Evolutionary conservation across 768 basidiomycete genomes (phyloP), one percentile per base, ranked within the genome.

Genomic region (Jaapia argillacea): DNA sequence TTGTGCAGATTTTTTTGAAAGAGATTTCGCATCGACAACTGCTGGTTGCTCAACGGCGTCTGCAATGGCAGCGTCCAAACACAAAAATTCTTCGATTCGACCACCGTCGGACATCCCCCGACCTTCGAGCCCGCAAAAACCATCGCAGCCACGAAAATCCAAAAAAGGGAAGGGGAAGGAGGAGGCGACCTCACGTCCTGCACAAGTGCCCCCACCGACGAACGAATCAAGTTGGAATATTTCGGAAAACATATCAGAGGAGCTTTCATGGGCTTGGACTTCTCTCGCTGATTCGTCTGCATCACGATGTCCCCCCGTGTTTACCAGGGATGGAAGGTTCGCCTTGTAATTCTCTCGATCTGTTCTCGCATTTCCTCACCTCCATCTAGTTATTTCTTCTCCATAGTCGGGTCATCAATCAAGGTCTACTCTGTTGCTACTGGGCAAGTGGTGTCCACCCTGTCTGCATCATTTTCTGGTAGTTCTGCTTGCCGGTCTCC

Each of bases 321-420:
- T 92, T 61, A 89, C 90, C 23, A 84, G 73, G 59, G 91, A 97
- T 62, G 87, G 87, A 63, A 81, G 79, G 92, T 91, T 57, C 47
- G 66, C 55, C 24, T 26, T 37, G 24, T 20, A 40, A 21, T 40
- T 26, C 20, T 24, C 35, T 21, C 39, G 45, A 52, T 52, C 42
- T 36, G 22, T 45, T 44, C 25, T 45, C 39, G 43, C 54, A 37
- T 51, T 43, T 36, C 45, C 38, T 47, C 4, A 25, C 42, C 18
- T 38, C 36, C 39, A 31, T 46, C 28, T 44, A 87, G 94, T 56
- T 88, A 94, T 65, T 93, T 90, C 71, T 91, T 97, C 62, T 77
- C 86, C 36, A 74, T 91, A 36, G 75, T 80, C 10, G 85, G 85
- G n/a, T 68, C 81, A 5, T 75, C 80, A 3, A 77, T 97, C 47